phyloP scores from a whole-genome alignment of 768 basidiomycete species.

The Trametes gibbosa region DNA sequence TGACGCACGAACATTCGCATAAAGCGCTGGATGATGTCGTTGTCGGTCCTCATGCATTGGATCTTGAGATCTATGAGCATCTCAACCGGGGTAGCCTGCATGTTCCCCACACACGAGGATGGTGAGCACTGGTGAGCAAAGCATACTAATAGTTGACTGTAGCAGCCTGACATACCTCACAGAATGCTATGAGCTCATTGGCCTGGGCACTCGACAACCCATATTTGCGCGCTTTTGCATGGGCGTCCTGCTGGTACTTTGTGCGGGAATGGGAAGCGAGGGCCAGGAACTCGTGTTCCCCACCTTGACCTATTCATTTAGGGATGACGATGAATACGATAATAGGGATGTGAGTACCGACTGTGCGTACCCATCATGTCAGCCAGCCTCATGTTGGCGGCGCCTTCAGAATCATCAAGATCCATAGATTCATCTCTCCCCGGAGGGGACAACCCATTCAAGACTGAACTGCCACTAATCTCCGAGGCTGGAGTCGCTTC shows the following conservation, averaged over 20 bases:
- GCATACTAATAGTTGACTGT: neutral
- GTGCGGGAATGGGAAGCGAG: neutral
- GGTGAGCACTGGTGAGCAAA: neutral
- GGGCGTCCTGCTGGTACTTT: neutral
- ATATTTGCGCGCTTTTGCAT: neutral
- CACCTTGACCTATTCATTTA: neutral
- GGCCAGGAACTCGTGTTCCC: neutral
- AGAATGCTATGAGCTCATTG: neutral
- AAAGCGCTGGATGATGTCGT: constrained; percentile 1
- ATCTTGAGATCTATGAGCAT: constrained; percentile 13
- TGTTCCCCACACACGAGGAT: neutral
- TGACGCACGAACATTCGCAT: constrained; percentile 5
- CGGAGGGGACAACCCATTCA: neutral
- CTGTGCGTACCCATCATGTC: neutral
- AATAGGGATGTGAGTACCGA: neutral
- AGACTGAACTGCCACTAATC: neutral
- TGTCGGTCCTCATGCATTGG: neutral
- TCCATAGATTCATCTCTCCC: neutral
- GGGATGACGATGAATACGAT: neutral
- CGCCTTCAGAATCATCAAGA: neutral
- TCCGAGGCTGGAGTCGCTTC: neutral
- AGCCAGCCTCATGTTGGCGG: neutral
- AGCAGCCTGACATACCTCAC: neutral
- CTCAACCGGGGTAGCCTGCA: neutral
- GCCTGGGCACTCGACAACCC: neutral